These are phyloP conservation scores for Trichoderma virens DNA, from an alignment of 495 filamentous ascomycete genomes.

Conservation along the genomic window DNA sequence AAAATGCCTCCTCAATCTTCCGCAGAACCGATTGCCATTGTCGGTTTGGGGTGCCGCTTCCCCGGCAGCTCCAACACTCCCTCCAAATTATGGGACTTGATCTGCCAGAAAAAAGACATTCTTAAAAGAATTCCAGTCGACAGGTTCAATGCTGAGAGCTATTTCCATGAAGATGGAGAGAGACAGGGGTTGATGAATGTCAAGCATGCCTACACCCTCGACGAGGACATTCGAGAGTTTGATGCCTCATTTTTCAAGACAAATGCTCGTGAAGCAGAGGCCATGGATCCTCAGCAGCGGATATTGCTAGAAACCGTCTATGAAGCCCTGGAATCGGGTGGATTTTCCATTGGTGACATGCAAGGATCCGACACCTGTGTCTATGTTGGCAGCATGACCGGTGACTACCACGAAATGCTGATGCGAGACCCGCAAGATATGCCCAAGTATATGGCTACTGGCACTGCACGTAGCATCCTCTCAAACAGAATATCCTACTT, in stretches of 20 bases:
- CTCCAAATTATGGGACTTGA: slow-evolving; percentile 50
- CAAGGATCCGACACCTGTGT: slow-evolving; percentile 34
- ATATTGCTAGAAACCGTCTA: slow-evolving; percentile 54
- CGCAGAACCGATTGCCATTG: slow-evolving; percentile 44
- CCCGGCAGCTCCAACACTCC: slow-evolving; percentile 46
- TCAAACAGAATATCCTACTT: slow-evolving; percentile 51
- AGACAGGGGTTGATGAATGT: slow-evolving; percentile 32
- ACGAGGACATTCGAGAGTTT: slow-evolving; percentile 39
- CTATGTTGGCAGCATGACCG: slow-evolving; percentile 37
- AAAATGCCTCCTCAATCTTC: too few species aligned
- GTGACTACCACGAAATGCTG: slow-evolving; percentile 35
- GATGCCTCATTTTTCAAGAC: slow-evolving; percentile 56
- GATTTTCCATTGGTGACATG: slow-evolving; percentile 27
- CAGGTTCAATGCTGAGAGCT: slow-evolving; percentile 55
- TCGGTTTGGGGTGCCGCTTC: slow-evolving; percentile 55
- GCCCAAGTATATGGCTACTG: slow-evolving; percentile 41
- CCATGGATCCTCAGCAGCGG: slow-evolving; percentile 39
- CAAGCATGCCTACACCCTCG: slow-evolving; percentile 36
- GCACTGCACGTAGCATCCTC: slow-evolving; percentile 39
- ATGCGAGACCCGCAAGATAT: slow-evolving; percentile 24
- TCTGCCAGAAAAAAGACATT: slow-evolving; percentile 39
- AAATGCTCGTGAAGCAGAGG: slow-evolving; percentile 44
- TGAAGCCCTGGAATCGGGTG: slow-evolving; percentile 49
- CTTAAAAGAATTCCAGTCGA: slow-evolving; percentile 53
- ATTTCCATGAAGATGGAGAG: slow-evolving; percentile 51